phyloP scores from a whole-genome alignment of 2,329 filamentous ascomycete genomes.

The Grosmannia clavigera region DNA sequence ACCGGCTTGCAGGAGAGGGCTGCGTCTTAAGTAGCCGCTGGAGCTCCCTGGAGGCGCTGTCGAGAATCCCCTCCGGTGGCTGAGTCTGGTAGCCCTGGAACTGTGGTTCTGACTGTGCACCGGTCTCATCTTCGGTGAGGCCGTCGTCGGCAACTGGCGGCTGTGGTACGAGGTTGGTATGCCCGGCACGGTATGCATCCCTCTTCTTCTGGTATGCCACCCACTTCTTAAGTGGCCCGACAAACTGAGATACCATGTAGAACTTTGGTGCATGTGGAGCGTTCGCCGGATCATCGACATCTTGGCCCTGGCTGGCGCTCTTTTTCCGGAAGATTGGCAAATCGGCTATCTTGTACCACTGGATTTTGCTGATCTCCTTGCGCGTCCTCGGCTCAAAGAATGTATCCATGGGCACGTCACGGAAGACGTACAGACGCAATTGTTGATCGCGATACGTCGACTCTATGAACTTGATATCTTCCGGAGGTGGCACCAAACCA shows the following conservation, averaged over 20 bases:
- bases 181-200: constrained; percentile 38
- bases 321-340: constrained; percentile 73
- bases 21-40: constrained; percentile 44
- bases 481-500: constrained; percentile 60
- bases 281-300: constrained; percentile 42
- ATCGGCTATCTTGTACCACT: constrained; percentile 86
- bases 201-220: constrained; percentile 70
- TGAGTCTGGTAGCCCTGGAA: constrained; percentile 18
- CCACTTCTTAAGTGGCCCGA: constrained; percentile 79
- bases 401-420: constrained; percentile 75
- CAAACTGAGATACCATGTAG: constrained; percentile 95
- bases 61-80: constrained; percentile 32
- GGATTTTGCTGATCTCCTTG: constrained; percentile 95
- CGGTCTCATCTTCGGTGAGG: constrained; percentile 50
- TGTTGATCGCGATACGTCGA: constrained; percentile 87
- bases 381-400: constrained; percentile 80
- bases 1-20: constrained; percentile 16
- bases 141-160: constrained; percentile 37
- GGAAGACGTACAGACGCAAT: constrained; percentile 83
- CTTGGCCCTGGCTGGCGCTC: constrained; percentile 27
- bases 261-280: constrained; percentile 68
- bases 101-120: constrained; percentile 25
- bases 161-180: constrained; percentile 28
- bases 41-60: constrained; percentile 38
- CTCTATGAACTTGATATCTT: constrained; percentile 71